Conservation (phyloP, 768 basidiomycete genomes). For the Leucosporidium yakuticum region DNA sequence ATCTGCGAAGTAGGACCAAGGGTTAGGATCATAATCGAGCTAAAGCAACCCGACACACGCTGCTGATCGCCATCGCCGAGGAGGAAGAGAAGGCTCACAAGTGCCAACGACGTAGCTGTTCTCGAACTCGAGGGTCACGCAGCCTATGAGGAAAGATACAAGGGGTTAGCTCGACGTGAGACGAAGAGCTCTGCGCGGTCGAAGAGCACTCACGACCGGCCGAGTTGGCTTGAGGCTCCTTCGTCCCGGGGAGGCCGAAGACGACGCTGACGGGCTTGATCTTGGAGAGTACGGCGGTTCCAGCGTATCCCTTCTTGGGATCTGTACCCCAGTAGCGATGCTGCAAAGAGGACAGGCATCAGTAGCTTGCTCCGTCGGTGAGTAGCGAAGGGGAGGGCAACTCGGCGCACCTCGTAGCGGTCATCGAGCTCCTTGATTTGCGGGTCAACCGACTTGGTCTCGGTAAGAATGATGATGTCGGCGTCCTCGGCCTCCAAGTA, state of each 20-base stretch:
- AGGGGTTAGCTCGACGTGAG: too few relatives aligned
- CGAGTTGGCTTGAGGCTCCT: conserved; percentile 61
- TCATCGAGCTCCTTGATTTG: conserved; percentile 11
- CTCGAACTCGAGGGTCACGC: conserved; percentile 74
- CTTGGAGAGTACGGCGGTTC: conserved; percentile 75
- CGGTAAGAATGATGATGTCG: conserved; percentile 74
- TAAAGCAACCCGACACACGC: neutral
- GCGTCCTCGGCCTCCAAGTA: conserved; percentile 83
- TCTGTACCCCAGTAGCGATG: conserved; percentile 38
- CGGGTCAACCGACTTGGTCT: conserved; percentile 65
- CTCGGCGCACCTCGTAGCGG: conserved; percentile 15
- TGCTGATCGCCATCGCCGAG: too few relatives aligned
- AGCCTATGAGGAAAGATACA: conserved; percentile 45
- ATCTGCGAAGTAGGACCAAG: conserved; percentile 52
- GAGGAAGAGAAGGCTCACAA: neutral
- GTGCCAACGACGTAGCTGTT: conserved; percentile 59
- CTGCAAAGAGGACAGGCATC: neutral
- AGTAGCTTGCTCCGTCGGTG: neutral
- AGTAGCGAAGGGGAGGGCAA: neutral
- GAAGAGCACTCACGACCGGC: conserved; percentile 8
- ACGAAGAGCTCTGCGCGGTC: neutral
- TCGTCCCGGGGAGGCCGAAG: conserved; percentile 62
- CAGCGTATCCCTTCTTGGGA: conserved; percentile 69
- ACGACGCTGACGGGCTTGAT: conserved; percentile 61
- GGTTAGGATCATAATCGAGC: neutral